Conservation (phyloP, 352 stramenopile genomes). For the Pythium phragmiticola region DNA sequence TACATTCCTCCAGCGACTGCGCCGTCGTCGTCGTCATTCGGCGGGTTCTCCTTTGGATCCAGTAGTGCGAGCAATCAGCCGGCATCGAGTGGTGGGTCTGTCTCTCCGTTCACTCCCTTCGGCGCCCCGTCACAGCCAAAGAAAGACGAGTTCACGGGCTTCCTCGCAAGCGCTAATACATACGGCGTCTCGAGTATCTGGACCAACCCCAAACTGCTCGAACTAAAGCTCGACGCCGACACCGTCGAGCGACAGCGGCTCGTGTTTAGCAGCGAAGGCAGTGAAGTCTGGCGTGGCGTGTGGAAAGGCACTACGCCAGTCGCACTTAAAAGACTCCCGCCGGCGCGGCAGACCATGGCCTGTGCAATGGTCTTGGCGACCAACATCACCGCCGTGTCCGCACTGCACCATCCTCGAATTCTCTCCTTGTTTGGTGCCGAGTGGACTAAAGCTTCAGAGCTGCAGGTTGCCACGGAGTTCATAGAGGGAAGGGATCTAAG, state of each 20-base stretch:
- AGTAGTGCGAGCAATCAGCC: neutral
- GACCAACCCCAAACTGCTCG: neutral
- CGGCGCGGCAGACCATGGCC: slow-evolving; percentile 50
- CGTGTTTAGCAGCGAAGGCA: neutral
- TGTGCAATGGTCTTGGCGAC: slow-evolving; percentile 52
- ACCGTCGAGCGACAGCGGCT: neutral
- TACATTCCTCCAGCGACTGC: too few relatives aligned
- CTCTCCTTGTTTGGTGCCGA: slow-evolving; percentile 64
- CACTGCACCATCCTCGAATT: slow-evolving; percentile 63
- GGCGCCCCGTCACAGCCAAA: too few relatives aligned
- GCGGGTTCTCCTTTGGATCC: neutral
- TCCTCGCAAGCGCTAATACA: neutral
- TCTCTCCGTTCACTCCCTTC: too few relatives aligned
- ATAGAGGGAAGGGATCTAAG: slow-evolving; percentile 59
- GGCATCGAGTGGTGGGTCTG: too few relatives aligned
- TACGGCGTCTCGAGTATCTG: neutral
- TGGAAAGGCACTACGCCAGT: slow-evolving; percentile 62
- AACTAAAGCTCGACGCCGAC: neutral
- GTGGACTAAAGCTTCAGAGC: slow-evolving; percentile 56
- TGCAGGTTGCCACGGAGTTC: slow-evolving; percentile 66
- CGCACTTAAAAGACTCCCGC: slow-evolving; percentile 57
- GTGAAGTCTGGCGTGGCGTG: slow-evolving; percentile 60
- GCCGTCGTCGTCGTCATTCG: too few relatives aligned
- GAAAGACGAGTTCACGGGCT: neutral
- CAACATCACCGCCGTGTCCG: slow-evolving; percentile 59